Conservation (phyloP, 2,329 filamentous ascomycete genomes). For the Monosporascus cannonballus region DNA sequence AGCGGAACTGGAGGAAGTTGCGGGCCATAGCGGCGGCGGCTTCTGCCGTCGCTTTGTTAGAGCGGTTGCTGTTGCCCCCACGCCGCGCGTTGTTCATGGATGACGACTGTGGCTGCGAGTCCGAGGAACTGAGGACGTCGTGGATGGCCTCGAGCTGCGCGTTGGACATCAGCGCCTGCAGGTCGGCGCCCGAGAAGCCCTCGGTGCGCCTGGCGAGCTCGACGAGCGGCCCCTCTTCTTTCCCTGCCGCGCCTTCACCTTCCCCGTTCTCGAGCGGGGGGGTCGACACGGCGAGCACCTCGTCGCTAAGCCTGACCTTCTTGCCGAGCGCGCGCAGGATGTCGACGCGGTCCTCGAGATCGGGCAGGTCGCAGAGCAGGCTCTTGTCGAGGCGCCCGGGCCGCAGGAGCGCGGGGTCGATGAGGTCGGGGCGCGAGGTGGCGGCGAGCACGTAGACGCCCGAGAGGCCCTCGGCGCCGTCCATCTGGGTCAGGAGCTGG, state of each 20-base stretch:
- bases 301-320: slow-evolving; percentile 68
- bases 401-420: slow-evolving; percentile 86
- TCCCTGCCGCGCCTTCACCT: not conserved
- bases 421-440: slow-evolving; percentile 86
- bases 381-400: slow-evolving; percentile 93
- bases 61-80: slow-evolving; percentile 30
- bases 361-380: slow-evolving; percentile 83
- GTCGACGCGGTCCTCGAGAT: slow-evolving; percentile 73
- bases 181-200: slow-evolving; percentile 88
- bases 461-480: slow-evolving; percentile 88
- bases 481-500: slow-evolving; percentile 97
- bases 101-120: slow-evolving; percentile 13
- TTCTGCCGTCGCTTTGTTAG: slow-evolving; percentile 12
- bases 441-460: slow-evolving; percentile 96
- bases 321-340: slow-evolving; percentile 80
- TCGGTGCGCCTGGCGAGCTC: slow-evolving; percentile 76
- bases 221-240: slow-evolving; percentile 44
- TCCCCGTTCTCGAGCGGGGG: slow-evolving; percentile 14
- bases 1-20: slow-evolving; percentile 78
- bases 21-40: slow-evolving; percentile 26
- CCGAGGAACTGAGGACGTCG: slow-evolving; percentile 68
- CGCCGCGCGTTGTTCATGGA: slow-evolving; percentile 23
- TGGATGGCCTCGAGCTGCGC: slow-evolving; percentile 96
- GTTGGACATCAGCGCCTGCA: slow-evolving; percentile 93
- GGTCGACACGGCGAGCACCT: slow-evolving; percentile 43